phyloP scores from a whole-genome alignment of 495 filamentous ascomycete genomes.

The Lophiostoma macrostomum region DNA sequence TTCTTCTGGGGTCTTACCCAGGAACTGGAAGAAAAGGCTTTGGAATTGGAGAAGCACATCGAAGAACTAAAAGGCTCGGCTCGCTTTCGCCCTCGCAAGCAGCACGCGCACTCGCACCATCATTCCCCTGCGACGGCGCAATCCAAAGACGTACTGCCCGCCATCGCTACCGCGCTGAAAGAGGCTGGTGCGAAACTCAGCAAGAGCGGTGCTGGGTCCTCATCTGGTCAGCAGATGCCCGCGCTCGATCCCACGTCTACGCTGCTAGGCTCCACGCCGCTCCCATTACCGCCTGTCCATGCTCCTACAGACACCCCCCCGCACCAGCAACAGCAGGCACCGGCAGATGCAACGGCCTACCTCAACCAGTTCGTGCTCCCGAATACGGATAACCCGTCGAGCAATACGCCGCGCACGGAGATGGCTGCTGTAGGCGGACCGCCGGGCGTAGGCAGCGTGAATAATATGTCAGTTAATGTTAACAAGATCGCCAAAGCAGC shows the following conservation, averaged over 20 bases:
- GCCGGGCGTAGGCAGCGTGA: slow-evolving; percentile 8
- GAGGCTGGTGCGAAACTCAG: slow-evolving; percentile 29
- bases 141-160: slow-evolving; percentile 26
- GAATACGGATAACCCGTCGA: slow-evolving; percentile 25
- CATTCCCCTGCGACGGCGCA: slow-evolving; percentile 1
- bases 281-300: slow-evolving; percentile 13
- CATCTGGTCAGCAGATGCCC: slow-evolving; percentile 10
- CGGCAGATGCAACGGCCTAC: slow-evolving; percentile 56
- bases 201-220: slow-evolving; percentile 7
- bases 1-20: slow-evolving; percentile 70
- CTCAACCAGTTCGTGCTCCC: slow-evolving; percentile 66
- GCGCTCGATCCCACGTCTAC: slow-evolving; percentile 15
- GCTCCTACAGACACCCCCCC: slow-evolving; percentile 37
- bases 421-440: slow-evolving; percentile 25
- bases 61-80: slow-evolving; percentile 19
- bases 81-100: slow-evolving; percentile 20
- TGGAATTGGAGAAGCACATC: slow-evolving; percentile 67
- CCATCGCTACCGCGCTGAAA: slow-evolving; percentile 27
- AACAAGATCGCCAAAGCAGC: slow-evolving; percentile 28
- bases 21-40: slow-evolving; percentile 73
- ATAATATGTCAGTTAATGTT: slow-evolving; percentile 19
- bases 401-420: slow-evolving; percentile 10
- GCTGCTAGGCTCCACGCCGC: slow-evolving; percentile 10
- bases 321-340: slow-evolving; percentile 25
- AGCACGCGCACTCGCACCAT: neutral